phyloP scores from a whole-genome alignment of 1,284 basidiomycete species.

The Erythrobasidium hasegawianum region DNA sequence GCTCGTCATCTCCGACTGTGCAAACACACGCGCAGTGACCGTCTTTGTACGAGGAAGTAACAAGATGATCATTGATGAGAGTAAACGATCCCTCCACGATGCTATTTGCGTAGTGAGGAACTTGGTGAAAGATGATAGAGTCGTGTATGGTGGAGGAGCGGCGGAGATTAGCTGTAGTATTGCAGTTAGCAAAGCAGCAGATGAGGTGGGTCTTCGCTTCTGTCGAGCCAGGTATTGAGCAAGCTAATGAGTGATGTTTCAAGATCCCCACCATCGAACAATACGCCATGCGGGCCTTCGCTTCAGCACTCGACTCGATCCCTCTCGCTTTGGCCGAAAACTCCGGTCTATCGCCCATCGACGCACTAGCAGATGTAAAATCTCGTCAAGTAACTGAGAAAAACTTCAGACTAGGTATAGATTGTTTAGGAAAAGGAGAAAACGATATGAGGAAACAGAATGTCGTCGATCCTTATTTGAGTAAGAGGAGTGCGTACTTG shows the following conservation, averaged over 20 bases:
- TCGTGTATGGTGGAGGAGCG: slow-evolving; percentile 96
- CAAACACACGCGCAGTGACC: slow-evolving; percentile 92
- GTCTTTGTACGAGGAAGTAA: slow-evolving; percentile 96
- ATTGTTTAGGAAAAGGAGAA: slow-evolving; percentile 79
- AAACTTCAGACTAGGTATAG: slow-evolving; percentile 82
- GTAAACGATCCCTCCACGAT: slow-evolving; percentile 94
- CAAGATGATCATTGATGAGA: slow-evolving; percentile 99
- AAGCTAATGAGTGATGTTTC: too few species aligned
- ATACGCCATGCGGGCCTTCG: slow-evolving; percentile 98
- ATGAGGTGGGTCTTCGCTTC: slow-evolving; percentile 66
- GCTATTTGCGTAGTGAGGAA: slow-evolving; percentile 97
- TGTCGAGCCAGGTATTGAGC: too few species aligned
- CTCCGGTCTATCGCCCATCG: slow-evolving; percentile 91
- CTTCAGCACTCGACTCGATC: slow-evolving; percentile 85
- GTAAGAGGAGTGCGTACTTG: slow-evolving; percentile 93
- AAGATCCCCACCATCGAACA: slow-evolving; percentile 95
- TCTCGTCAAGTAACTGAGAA: slow-evolving; percentile 85
- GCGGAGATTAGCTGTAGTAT: slow-evolving; percentile 94
- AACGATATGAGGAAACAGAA: slow-evolving; percentile 98
- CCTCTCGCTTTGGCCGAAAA: slow-evolving; percentile 98
- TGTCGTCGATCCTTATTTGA: slow-evolving; percentile 94
- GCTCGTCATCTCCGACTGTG: slow-evolving; percentile 98
- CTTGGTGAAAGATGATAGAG: slow-evolving; percentile 88
- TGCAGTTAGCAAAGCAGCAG: slow-evolving; percentile 88
- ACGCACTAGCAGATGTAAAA: slow-evolving; percentile 91